These are phyloP conservation scores for Scedosporium apiospermum DNA, from an alignment of 2,329 filamentous ascomycete species.

Conservation along the genomic window DNA sequence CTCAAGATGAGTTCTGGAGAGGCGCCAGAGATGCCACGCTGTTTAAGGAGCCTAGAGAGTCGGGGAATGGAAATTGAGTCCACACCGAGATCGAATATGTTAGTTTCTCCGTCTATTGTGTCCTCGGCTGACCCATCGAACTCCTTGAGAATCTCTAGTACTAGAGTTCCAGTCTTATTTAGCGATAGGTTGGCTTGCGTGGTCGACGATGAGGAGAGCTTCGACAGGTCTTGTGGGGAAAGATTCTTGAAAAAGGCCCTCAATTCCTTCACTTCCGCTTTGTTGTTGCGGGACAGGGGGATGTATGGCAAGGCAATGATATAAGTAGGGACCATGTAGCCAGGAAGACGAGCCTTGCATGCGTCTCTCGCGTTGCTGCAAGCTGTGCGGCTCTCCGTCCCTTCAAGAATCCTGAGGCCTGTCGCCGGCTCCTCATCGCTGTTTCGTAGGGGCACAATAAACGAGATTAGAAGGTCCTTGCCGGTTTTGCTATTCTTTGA, in stretches of 20 bases:
- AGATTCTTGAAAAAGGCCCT: conserved; percentile 56
- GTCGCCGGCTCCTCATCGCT: neutral
- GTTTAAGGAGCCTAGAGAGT: conserved; percentile 55
- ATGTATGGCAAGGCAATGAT: conserved; percentile 62
- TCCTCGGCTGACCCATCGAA: conserved; percentile 36
- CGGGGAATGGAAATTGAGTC: conserved; percentile 79
- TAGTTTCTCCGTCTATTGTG: conserved; percentile 45
- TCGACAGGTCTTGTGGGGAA: conserved; percentile 43
- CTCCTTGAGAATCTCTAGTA: conserved; percentile 45
- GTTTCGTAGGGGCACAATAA: conserved; percentile 34
- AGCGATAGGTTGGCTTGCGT: conserved; percentile 19
- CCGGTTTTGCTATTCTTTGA: conserved; percentile 57
- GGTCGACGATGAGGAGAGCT: neutral
- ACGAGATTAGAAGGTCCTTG: conserved; percentile 78
- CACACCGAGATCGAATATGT: conserved; percentile 75
- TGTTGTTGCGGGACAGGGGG: conserved; percentile 82
- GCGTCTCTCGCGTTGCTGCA: conserved; percentile 38
- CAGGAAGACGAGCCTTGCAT: conserved; percentile 62
- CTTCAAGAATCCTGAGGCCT: neutral
- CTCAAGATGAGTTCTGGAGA: conserved; percentile 60
- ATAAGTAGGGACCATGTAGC: conserved; percentile 88
- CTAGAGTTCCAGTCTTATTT: conserved; percentile 28
- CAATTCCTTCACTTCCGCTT: conserved; percentile 66
- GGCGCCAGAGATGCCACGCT: conserved; percentile 48
- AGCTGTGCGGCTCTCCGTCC: neutral